Conservation (phyloP, 495 filamentous ascomycete genomes). For the Friedmanniomyces endolithicus region DNA sequence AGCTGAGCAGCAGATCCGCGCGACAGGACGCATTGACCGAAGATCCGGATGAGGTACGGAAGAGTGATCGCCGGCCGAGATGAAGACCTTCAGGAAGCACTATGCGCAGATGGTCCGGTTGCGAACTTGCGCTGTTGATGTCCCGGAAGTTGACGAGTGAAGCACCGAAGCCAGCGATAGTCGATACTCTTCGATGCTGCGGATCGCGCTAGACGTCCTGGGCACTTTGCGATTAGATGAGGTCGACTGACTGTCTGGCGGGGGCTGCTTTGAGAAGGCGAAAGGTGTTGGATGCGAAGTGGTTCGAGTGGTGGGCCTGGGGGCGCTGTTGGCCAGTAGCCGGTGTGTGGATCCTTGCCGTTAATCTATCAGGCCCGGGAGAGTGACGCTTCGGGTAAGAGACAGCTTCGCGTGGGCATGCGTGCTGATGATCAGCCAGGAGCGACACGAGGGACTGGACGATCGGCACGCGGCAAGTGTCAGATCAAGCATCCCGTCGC, state of each 20-base stretch:
- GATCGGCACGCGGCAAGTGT: conserved; percentile 8
- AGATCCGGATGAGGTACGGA: background rate
- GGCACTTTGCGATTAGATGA: background rate
- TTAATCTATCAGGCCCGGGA: conserved; percentile 16
- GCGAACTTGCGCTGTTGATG: too few species aligned
- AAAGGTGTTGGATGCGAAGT: background rate
- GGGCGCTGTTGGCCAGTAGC: background rate
- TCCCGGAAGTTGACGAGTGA: too few species aligned
- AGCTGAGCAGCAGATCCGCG: background rate
- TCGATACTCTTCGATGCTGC: background rate
- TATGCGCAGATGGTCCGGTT: background rate
- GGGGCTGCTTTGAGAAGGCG: background rate
- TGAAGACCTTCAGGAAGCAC: background rate
- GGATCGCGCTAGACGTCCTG: background rate
- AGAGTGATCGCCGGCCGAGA: background rate
- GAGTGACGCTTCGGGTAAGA: conserved; percentile 2
- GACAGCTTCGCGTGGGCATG: conserved; percentile 4
- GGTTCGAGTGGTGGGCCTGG: too few species aligned
- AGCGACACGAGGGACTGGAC: background rate
- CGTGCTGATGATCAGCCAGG: conserved; percentile 5
- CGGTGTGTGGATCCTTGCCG: conserved; percentile 5
- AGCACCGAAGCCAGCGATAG: too few species aligned
- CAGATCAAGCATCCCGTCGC: background rate
- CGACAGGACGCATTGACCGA: background rate
- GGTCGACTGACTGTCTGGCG: background rate